Evolutionary conservation across 306 rosid genomes (phyloP).

Genomic region (Rosa multiflora): DNA sequence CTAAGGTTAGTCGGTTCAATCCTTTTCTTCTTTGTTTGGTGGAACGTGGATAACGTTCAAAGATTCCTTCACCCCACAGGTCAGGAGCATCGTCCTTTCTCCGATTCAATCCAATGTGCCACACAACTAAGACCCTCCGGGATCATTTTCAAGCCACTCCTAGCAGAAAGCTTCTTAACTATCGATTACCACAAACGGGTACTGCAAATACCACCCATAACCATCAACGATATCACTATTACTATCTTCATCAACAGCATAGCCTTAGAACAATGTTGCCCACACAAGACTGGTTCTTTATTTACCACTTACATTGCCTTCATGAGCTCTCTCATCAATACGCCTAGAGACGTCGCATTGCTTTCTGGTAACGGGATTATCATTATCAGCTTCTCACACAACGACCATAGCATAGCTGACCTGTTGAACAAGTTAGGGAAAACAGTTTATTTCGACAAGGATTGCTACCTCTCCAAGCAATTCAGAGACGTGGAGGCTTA

Average conservation of each 20-base stretch:
- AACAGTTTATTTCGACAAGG: neutral
- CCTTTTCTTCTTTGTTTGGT: too few relatives aligned
- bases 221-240: too few relatives aligned
- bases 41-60: too few relatives aligned
- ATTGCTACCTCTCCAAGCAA: conserved; percentile 11
- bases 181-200: neutral
- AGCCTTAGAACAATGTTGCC: neutral
- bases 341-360: neutral
- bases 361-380: neutral
- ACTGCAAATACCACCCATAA: too few relatives aligned
- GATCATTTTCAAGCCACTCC: neutral
- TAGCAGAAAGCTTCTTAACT: neutral
- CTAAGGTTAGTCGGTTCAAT: too few relatives aligned
- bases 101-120: neutral
- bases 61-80: too few relatives aligned
- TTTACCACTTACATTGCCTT: neutral
- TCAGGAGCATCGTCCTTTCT: too few relatives aligned
- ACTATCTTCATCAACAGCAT: neutral
- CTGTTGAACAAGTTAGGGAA: conserved; percentile 1
- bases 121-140: neutral
- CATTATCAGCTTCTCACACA: neutral
- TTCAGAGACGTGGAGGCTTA: conserved; percentile 1
- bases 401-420: neutral
- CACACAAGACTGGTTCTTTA: neutral
- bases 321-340: neutral